A percentile compares a stretch with the other conserved stretches of the same genome.
Conservation (phyloP, 768 basidiomycete species). For the Lentinus brumalis region DNA sequence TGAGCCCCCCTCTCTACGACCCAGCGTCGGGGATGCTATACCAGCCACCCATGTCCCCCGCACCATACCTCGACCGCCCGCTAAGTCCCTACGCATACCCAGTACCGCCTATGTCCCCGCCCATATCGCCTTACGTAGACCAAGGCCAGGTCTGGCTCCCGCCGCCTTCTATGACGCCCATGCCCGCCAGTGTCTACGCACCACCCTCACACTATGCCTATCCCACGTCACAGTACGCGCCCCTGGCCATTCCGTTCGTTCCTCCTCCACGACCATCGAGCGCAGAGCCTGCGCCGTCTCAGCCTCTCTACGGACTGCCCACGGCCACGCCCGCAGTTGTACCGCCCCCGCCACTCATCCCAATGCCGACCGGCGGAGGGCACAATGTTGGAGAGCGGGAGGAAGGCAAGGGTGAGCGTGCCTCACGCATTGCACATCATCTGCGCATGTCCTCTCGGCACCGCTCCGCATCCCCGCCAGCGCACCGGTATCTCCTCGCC, state of each 20-base stretch:
- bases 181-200: conserved; percentile 8
- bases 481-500: conserved; percentile 54
- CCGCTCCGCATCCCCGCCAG: conserved; percentile 62
- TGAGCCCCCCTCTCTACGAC: conserved; percentile 12
- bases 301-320: conserved; percentile 32
- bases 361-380: conserved; percentile 18
- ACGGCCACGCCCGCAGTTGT: conserved; percentile 40
- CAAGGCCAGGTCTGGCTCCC: conserved; percentile 57
- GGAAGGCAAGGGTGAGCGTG: conserved; percentile 63
- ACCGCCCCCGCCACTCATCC: conserved; percentile 34
- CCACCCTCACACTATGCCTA: conserved; percentile 8
- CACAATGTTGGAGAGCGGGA: conserved; percentile 39
- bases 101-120: conserved; percentile 40
- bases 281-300: conserved; percentile 43
- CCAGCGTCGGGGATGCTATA: conserved; percentile 15
- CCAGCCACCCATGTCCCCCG: conserved; percentile 21
- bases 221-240: conserved; percentile 6
- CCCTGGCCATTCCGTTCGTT: conserved; percentile 23
- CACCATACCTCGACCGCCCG: conserved; percentile 27
- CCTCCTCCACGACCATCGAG: conserved; percentile 52
- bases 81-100: conserved; percentile 40
- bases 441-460: conserved; percentile 57
- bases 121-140: conserved; percentile 30
- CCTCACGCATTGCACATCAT: conserved; percentile 60
- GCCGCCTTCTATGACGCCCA: conserved; percentile 13